Evolutionary conservation across 108 stramenopile species (phyloP), one percentile per base, ranked within the genome.

Genomic region (Asterionellopsis glacialis): DNA sequence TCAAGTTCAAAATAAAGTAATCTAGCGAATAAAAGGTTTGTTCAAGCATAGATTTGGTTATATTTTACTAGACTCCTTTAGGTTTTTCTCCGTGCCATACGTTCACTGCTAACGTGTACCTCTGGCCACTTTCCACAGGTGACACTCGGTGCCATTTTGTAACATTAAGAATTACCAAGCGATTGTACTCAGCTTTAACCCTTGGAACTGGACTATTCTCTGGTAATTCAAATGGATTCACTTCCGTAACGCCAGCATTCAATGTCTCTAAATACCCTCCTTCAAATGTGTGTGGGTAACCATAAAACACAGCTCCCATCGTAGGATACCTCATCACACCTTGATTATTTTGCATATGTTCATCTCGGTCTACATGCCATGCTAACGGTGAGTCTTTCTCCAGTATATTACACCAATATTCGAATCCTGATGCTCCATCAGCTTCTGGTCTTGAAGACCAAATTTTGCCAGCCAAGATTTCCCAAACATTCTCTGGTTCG

Each of bases 381-480:
- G 51, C 22, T 7, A 69, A 41, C 13, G 50, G 56, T 5, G 22
- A 26, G 9, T 67, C 18, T 6, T 57, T 42, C 3, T 26, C 23
- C 21, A 69, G 14, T 13, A 69, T 55, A 47, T 69, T 69, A 41
- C 68, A 69, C 68, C 68, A 69, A 56, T 64, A 63, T 28, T 69
- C 59, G 16, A 47, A 33, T 33, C 33, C 33, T 5, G 33, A 33
- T 33, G 33, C 33, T 33, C 33, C 33, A 33, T 72, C 33, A 33
- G 33, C 33, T 7, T 33, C 33, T 33, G 33, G 33, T 33, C 33
- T 33, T 33, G 33, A 33, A 33, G 33, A 33, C 33, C 33, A 33
- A 33, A 33, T 33, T 33, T 33, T 33, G 33, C 33, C 33, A 33
- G 33, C 33, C 33, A 33, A 33, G 7, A 33, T 7, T 33, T 33